A percentile compares a stretch with the other conserved stretches of the same genome.
These are phyloP conservation scores for Tausonia pullulans DNA, from an alignment of 1,284 basidiomycete genomes.

Conservation along the genomic window DNA sequence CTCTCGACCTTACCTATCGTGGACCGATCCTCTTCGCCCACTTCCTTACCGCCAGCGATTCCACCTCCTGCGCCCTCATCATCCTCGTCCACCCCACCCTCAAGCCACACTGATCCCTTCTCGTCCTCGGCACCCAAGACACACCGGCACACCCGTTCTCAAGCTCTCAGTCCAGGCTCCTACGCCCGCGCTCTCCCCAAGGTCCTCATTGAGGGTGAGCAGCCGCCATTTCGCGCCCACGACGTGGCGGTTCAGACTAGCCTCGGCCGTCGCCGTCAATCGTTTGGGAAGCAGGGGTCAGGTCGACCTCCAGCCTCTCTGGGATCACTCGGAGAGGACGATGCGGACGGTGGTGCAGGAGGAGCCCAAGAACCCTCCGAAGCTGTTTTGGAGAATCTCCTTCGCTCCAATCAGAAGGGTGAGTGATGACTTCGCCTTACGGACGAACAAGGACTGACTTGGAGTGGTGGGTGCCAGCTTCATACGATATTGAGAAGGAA, in stretches of 20 bases:
- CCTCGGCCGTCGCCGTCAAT: too few relatives aligned
- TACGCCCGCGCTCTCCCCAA: slow-evolving; percentile 6
- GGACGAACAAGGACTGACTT: neutral
- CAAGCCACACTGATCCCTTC: too few relatives aligned
- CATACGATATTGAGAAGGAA: slow-evolving; percentile 86
- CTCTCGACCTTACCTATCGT: slow-evolving; percentile 9
- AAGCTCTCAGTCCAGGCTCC: slow-evolving; percentile 13
- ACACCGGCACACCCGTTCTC: slow-evolving; percentile 14
- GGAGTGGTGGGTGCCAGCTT: slow-evolving; percentile 42
- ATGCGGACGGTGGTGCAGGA: too few relatives aligned
- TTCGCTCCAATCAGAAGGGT: slow-evolving; percentile 13
- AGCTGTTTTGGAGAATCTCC: slow-evolving; percentile 7
- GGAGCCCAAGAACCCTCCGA: slow-evolving; percentile 2
- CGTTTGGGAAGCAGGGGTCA: too few relatives aligned
- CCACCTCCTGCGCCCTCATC: neutral
- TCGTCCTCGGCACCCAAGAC: neutral
- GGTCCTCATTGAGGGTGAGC: slow-evolving; percentile 5
- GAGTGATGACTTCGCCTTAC: neutral
- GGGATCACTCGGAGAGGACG: too few relatives aligned
- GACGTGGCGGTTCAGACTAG: too few relatives aligned
- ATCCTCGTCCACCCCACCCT: neutral
- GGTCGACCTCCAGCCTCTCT: too few relatives aligned
- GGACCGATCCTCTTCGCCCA: neutral
- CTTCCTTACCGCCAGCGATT: neutral
- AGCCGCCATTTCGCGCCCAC: too few relatives aligned